Evolutionary conservation across 768 basidiomycete species (phyloP).

Genomic region (Trametes cingulata): DNA sequence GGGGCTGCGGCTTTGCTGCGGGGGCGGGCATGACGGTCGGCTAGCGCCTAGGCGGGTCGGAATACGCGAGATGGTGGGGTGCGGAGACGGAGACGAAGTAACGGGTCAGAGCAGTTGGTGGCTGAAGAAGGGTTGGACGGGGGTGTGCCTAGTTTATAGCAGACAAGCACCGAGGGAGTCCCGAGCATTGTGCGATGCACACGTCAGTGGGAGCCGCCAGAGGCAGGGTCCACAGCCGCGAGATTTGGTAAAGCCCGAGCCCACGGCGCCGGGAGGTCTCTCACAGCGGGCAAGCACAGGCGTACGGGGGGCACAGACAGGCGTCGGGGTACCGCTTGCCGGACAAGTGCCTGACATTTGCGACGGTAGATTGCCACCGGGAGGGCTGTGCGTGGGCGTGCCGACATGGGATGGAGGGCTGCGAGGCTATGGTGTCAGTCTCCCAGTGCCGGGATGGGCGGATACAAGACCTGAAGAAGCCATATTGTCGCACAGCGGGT

Average conservation of each 20-base stretch:
- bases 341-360: not conserved
- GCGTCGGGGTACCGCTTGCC: conserved; percentile 9
- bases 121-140: not conserved
- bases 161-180: conserved; percentile 10
- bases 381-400: conserved; percentile 11
- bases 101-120: not conserved
- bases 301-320: not conserved
- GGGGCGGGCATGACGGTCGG: conserved; percentile 27
- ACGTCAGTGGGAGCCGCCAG: conserved; percentile 17
- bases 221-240: conserved; percentile 9
- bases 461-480: not conserved
- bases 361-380: conserved; percentile 4
- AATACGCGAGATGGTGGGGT: not conserved
- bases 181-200: conserved; percentile 19
- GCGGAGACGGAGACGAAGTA: not conserved
- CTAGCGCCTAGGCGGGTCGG: not conserved
- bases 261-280: conserved; percentile 9
- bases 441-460: not conserved
- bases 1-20: conserved; percentile 40
- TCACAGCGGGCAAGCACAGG: conserved; percentile 9
- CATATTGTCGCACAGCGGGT: conserved; percentile 8
- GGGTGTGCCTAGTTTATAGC: conserved; percentile 17
- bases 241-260: conserved; percentile 9
- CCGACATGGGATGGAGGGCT: conserved; percentile 1
- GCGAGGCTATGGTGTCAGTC: not conserved